These are phyloP conservation scores for Coniochaeta ligniaria DNA, from an alignment of 2,329 filamentous ascomycete genomes.

Conservation along the genomic window DNA sequence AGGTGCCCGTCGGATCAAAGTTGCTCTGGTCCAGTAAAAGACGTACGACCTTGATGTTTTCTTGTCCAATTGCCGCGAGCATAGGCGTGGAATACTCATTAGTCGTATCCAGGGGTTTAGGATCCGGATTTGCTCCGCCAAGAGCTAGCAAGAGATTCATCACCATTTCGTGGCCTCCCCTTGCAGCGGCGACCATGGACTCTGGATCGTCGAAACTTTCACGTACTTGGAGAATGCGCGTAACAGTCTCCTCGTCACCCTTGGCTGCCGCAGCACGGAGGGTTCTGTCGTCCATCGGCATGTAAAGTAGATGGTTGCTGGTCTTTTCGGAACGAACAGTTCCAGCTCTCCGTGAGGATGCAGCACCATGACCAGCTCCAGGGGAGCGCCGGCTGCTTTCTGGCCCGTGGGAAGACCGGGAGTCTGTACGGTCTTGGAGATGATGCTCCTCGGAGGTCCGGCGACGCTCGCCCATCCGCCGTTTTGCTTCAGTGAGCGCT, in stretches of 20 bases:
- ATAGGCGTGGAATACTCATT: constrained; percentile 83
- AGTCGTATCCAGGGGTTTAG: constrained; percentile 52
- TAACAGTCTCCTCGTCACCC: constrained; percentile 56
- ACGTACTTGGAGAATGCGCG: constrained; percentile 53
- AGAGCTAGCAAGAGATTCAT: constrained; percentile 70
- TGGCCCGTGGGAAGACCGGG: constrained; percentile 44
- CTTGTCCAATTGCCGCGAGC: constrained; percentile 85
- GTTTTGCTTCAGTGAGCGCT: constrained; percentile 54
- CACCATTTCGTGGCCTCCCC: constrained; percentile 84
- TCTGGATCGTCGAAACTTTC: constrained; percentile 66
- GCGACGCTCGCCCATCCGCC: constrained; percentile 44
- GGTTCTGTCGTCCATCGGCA: constrained; percentile 56
- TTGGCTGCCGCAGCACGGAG: constrained; percentile 52
- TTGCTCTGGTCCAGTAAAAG: constrained; percentile 67
- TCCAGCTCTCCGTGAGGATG: constrained; percentile 40
- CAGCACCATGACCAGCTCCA: constrained; percentile 26
- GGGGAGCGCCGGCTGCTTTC: constrained; percentile 55
- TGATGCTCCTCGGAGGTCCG: constrained; percentile 53
- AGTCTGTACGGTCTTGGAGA: constrained; percentile 36
- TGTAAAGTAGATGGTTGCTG: constrained; percentile 56
- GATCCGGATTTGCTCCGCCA: constrained; percentile 60
- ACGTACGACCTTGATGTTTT: constrained; percentile 77
- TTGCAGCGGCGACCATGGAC: constrained; percentile 83
- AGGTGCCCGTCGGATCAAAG: constrained; percentile 77
- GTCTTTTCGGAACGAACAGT: constrained; percentile 57